Conservation (phyloP, 148 eudicot species). For the Chenopodium album region DNA sequence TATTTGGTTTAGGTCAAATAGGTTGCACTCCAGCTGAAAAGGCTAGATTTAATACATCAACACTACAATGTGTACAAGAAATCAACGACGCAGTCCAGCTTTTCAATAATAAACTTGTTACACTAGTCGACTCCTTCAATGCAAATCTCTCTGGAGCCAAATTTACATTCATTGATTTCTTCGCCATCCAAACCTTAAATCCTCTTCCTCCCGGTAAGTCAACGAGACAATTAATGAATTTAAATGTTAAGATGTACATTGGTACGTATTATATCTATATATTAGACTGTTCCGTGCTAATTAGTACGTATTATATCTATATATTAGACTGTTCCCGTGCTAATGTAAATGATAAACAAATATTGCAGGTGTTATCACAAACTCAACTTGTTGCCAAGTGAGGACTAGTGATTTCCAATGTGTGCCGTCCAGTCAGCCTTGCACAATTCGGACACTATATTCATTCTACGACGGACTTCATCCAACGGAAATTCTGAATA, state of each 20-base stretch:
- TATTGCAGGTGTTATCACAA: not conserved
- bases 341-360: no score
- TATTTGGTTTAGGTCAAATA: conserved; percentile 50
- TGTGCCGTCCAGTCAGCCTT: not conserved
- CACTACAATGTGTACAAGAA: not conserved
- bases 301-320: no score
- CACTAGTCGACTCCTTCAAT: conserved; percentile 15
- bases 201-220: not conserved
- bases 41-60: not conserved
- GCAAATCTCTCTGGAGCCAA: conserved; percentile 12
- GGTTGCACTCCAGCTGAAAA: conserved; percentile 37
- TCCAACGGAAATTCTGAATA: not conserved
- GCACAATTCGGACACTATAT: not conserved
- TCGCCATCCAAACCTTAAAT: not conserved
- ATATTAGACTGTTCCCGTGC: not conserved
- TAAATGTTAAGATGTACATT: no score
- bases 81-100: not conserved
- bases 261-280: no score
- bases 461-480: not conserved
- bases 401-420: not conserved
- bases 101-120: conserved; percentile 16
- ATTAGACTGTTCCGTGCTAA: not conserved
- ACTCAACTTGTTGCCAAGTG: not conserved
- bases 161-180: conserved; percentile 25
- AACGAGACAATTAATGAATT: no score